Percentiles rank a stretch among this genome's conserved stretches.
Evolutionary conservation across 352 stramenopile genomes (phyloP).

Genomic region (Globisporangium paddicum): DNA sequence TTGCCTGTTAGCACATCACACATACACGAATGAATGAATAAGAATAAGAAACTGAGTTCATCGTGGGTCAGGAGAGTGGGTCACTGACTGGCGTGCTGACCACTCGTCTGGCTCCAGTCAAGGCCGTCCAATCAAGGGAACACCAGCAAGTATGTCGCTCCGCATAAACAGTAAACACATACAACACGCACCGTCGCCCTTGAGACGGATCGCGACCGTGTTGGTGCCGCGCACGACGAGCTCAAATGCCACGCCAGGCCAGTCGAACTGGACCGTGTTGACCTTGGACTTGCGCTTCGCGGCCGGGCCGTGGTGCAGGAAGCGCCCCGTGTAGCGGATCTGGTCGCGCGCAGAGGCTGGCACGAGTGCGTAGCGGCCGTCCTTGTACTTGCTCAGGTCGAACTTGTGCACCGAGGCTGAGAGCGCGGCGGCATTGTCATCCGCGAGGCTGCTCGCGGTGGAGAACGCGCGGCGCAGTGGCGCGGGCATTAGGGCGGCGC

Average conservation of each 20-base stretch:
- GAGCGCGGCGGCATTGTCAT: slow-evolving; percentile 24
- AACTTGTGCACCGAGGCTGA: slow-evolving; percentile 68
- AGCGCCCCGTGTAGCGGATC: slow-evolving; percentile 66
- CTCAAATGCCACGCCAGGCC: slow-evolving; percentile 62
- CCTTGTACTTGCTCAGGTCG: slow-evolving; percentile 72
- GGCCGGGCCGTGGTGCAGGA: slow-evolving; percentile 67
- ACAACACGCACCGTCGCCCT: slow-evolving; percentile 61
- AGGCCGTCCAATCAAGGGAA: no score
- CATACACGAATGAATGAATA: background rate
- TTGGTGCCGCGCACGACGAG: slow-evolving; percentile 52
- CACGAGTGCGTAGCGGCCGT: slow-evolving; percentile 60
- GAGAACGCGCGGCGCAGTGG: slow-evolving; percentile 19
- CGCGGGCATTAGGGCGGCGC: background rate
- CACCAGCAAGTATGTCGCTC: no score
- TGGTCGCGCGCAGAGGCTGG: slow-evolving; percentile 64
- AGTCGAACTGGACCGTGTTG: slow-evolving; percentile 87
- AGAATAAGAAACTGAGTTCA: background rate
- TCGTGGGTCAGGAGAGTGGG: slow-evolving; percentile 10
- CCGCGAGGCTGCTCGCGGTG: slow-evolving; percentile 25
- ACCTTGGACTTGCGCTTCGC: slow-evolving; percentile 70
- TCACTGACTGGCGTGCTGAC: slow-evolving; percentile 8
- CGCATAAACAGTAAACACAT: background rate
- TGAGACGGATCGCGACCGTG: slow-evolving; percentile 73
- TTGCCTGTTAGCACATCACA: slow-evolving; percentile 32
- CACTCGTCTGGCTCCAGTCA: slow-evolving; percentile 8